Percentiles rank a stretch among this genome's conserved stretches.
These are phyloP conservation scores for Saturnispora zaruensis DNA, from an alignment of 805 yeast genomes.

Conservation along the genomic window DNA sequence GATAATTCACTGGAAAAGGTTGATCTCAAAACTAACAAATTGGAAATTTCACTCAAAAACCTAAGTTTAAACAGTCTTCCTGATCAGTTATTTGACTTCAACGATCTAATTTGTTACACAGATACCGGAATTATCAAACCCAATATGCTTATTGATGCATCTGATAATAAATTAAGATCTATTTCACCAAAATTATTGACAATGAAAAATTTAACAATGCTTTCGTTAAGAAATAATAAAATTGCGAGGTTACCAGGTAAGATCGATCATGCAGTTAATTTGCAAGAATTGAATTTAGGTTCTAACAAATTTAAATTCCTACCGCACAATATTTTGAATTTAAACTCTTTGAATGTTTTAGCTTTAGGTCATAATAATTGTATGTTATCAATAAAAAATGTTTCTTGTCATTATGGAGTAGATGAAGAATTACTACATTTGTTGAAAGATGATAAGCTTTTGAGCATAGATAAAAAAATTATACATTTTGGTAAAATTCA, in stretches of 20 bases:
- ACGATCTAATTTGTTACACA: conserved; percentile 40
- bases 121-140: conserved; percentile 29
- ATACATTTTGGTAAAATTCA: conserved; percentile 23
- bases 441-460: not conserved
- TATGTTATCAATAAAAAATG: conserved; percentile 17
- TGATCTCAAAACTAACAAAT: conserved; percentile 23
- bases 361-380: conserved; percentile 48
- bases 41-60: conserved; percentile 40
- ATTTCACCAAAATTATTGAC: conserved; percentile 45
- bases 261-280: conserved; percentile 32
- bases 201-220: conserved; percentile 40
- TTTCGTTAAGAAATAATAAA: conserved; percentile 44
- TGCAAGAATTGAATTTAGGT: conserved; percentile 45
- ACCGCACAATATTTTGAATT: conserved; percentile 45
- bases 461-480: conserved; percentile 13
- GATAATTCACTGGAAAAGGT: conserved; percentile 29
- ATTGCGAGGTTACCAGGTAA: conserved; percentile 39
- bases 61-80: conserved; percentile 43
- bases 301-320: conserved; percentile 42
- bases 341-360: conserved; percentile 36
- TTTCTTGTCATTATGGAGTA: conserved; percentile 11
- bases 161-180: conserved; percentile 39
- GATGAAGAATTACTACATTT: conserved; percentile 23
- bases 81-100: conserved; percentile 49
- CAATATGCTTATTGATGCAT: conserved; percentile 39